Percentiles rank a stretch among this genome's conserved stretches.
phyloP scores from a whole-genome alignment of 352 stramenopile genomes.

The Pythium guiyangense region DNA sequence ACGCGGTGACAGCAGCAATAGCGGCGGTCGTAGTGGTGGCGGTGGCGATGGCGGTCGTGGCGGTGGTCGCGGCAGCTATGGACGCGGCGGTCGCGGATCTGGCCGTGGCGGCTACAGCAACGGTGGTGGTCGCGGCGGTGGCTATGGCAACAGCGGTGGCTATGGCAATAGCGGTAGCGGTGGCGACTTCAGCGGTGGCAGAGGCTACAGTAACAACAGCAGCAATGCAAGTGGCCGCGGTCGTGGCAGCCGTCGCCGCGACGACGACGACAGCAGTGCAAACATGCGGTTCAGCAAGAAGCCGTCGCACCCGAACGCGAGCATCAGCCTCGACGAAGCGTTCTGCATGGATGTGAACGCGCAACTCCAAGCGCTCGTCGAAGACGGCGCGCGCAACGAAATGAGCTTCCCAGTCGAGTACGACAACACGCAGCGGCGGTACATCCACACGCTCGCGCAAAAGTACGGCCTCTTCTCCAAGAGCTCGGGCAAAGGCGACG shows the following conservation, averaged over 20 bases:
- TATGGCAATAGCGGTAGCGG: conserved; percentile 3
- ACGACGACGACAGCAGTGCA: conserved; percentile 8
- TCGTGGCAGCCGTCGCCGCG: neutral
- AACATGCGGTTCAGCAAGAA: conserved; percentile 7
- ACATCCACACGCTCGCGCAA: conserved; percentile 76
- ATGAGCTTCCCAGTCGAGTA: conserved; percentile 64
- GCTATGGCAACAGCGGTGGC: neutral
- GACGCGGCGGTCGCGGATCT: conserved; percentile 7
- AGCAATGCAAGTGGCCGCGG: neutral
- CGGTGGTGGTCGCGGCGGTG: conserved; percentile 4
- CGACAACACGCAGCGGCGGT: conserved; percentile 75
- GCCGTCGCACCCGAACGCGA: conserved; percentile 5
- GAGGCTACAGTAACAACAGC: neutral
- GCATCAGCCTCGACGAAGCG: conserved; percentile 52
- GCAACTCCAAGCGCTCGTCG: conserved; percentile 56
- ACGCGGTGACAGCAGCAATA: too few species aligned
- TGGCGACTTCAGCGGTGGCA: conserved; percentile 1
- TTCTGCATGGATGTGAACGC: conserved; percentile 70
- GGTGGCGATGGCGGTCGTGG: conserved; percentile 13
- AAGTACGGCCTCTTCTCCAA: conserved; percentile 84
- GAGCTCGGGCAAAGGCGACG: conserved; percentile 61
- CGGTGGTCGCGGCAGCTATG: neutral
- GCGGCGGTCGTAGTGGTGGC: neutral
- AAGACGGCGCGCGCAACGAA: conserved; percentile 47
- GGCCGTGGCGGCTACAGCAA: neutral